Base-by-base conservation (phyloP, 441 rosid species). In the Erodium moschatum region DNA sequence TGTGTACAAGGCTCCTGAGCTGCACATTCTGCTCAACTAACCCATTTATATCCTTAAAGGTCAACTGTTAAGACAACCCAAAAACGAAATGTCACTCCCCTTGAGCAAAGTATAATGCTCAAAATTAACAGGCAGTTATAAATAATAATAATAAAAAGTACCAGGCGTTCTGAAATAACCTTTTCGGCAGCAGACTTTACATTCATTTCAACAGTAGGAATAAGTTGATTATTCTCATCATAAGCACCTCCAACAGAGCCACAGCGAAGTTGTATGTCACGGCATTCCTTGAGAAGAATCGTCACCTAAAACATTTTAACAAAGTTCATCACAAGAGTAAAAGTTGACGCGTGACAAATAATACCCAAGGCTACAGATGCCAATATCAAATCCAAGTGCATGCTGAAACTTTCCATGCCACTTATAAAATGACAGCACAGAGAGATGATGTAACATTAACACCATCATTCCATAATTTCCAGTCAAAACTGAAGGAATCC, bases 21-120 rank as follows among this genome's bases (percentile, higher is more conserved):
- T 90, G 88, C 67, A 86, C 97, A 84, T 95, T 95, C 84, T 89
- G 97, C 87, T 90, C 99, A 74, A 95, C 96, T 73, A 95, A 81
- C 76, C 96, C 97, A 78, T 85, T 90, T 82, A 95, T 91, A 74
- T 95, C 97, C 85, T 84, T 90, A 82, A 88, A 95, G 65, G 90
- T 95, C 78, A 94, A 73, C 98, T 94, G 88, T 64, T 29, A 75
- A 72, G 21, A 78, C 50, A 65, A 60, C 69, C 77, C 40, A 67
- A 70, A 63, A 44, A 72, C 21, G 70, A 64, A 70, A 33, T 33
- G 72, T 18, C 46, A 71, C 24, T 15, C 62, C 63, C 2, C 52
- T 35, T 13, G 31, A 20, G 54, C 54, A 52, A 68, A 48, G 2
- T 13, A 67, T 65, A 68, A 62, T 21, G 19, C 67, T 40, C 52